Evolutionary conservation across 2,329 filamentous ascomycete genomes (phyloP), one percentile per base, ranked within the genome.

Genomic region (Botrytis fabae): DNA sequence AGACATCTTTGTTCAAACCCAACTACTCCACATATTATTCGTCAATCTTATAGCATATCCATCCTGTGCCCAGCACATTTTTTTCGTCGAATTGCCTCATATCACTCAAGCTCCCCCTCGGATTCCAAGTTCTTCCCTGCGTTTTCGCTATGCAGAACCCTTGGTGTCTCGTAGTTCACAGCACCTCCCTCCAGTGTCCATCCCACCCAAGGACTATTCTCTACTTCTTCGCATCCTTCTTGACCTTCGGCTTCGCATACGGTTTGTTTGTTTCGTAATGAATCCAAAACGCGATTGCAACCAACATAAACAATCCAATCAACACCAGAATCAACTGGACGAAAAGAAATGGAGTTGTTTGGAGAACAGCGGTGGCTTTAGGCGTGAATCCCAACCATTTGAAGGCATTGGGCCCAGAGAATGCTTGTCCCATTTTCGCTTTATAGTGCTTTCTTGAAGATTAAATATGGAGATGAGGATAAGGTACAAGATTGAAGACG

Each of bases 351-450:
- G 79, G 79, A 22, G 70, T 75, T 25, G 74, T 73, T 64, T 78
- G 78, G 5, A 81, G 75, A 10, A 81, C 79, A 12, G 78, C 79
- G 6, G 78, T 80, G 35, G 79, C 79, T 73, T 78, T 76, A 16
- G 77, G 77, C 14, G 79, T 81, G 74, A 81, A 80, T 72, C 75
- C 75, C 74, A 80, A 75, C 75, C 78, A 80, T 66, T 80, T 80
- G 76, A 81, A 81, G 76, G 79, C 79, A 66, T 80, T 74, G n/a
- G 79, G 79, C 12, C 79, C 79, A 35, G 77, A 77, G 73, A 81
- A 81, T 74, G 78, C 75, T 73, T 76, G 72, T 48, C 76, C 79
- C 78, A 81, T 80, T 60, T 71, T 78, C n/a, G 48, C 38, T 32
- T 65, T n/a, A 6, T 25, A 14, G 72, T 40, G 48, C 38, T 63